Base-by-base conservation (phyloP, 306 rosid species). In the Trifolium pratense region DNA sequence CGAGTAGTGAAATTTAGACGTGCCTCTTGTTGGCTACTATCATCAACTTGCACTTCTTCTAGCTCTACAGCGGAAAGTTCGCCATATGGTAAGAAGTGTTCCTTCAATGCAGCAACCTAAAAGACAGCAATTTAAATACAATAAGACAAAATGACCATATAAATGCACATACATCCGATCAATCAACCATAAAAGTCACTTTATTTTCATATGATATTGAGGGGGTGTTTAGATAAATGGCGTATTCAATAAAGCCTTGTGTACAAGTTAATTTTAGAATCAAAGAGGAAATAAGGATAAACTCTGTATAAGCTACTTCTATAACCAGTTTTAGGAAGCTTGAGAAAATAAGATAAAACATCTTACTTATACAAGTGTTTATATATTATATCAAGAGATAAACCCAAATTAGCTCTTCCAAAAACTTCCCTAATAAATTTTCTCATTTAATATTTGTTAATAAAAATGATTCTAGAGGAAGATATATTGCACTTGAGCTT, bases 41-140 rank as follows among this genome's bases (percentile, higher is more conserved):
- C 84, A 75, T 69, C 20, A 29, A 71, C 79, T 57, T 82, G 86
- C 55, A 69, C 66, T 59, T 78, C 84, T 81, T 85, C 93, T 52
- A 93, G 72, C 77, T 86, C 91, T 72, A 86, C 73, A 2, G 83
- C 20, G 14, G 91, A 83, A 72, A 89, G 80, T 58, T 93, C 96
- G 7, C 93, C 97, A 8, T 75, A 86, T 10, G 85, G 87, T 43
- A 67, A 88, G 71, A 93, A 91, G 82, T 93, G 98, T 68, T 89
- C 91, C 86, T 86, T 91, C 83, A 93, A 70, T 40, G 68, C 83
- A 79, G 78, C 83, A 86, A 80, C 93, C 98, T 93, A 61, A 43
- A 79, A 75, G 17, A 59, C 57, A 58, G 23, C 56, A 74, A 79
- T 56, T 68, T 65, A 42, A 42, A 42, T 42, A 42, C 48, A 42